These are phyloP conservation scores for Phytophthora megakarya DNA, from an alignment of 352 stramenopile genomes.

Conservation along the genomic window DNA sequence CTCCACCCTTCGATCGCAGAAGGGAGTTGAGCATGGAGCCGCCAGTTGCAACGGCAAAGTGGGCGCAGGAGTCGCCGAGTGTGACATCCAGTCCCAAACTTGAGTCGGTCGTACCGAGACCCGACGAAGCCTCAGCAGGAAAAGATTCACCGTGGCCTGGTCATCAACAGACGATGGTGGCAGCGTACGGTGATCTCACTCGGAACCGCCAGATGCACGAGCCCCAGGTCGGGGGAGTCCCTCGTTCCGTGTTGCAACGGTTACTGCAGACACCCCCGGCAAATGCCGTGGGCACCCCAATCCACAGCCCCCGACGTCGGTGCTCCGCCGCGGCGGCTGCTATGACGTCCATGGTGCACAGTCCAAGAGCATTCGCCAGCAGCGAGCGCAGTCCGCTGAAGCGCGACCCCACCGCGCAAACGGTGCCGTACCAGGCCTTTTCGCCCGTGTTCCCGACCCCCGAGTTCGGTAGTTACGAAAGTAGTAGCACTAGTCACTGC, in stretches of 20 bases:
- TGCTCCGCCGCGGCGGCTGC: conserved; percentile 42
- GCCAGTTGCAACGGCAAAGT: conserved; percentile 24
- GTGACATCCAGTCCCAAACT: conserved; percentile 26
- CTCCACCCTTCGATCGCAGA: conserved; percentile 43
- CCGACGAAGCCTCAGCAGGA: conserved; percentile 14
- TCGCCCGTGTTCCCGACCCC: conserved; percentile 26
- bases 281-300: conserved; percentile 15
- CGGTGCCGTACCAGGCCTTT: conserved; percentile 27
- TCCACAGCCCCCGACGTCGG: conserved; percentile 36
- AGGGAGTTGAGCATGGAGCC: conserved; percentile 35
- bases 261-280: conserved; percentile 25
- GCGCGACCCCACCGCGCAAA: conserved; percentile 27
- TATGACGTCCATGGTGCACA: conserved; percentile 38
- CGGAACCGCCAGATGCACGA: conserved; percentile 31
- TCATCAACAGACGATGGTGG: conserved; percentile 33
- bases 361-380: conserved; percentile 37
- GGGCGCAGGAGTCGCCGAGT: conserved; percentile 12
- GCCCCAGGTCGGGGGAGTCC: conserved; percentile 33
- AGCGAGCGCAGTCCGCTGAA: conserved; percentile 21
- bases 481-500: conserved; percentile 36
- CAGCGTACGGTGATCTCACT: conserved; percentile 20
- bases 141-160: conserved; percentile 32
- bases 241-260: conserved; percentile 36
- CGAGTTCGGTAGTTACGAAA: conserved; percentile 35
- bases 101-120: conserved; percentile 28